These are phyloP conservation scores for Westerdykella aurantiaca DNA, from an alignment of 2,329 filamentous ascomycete genomes.

Conservation along the genomic window DNA sequence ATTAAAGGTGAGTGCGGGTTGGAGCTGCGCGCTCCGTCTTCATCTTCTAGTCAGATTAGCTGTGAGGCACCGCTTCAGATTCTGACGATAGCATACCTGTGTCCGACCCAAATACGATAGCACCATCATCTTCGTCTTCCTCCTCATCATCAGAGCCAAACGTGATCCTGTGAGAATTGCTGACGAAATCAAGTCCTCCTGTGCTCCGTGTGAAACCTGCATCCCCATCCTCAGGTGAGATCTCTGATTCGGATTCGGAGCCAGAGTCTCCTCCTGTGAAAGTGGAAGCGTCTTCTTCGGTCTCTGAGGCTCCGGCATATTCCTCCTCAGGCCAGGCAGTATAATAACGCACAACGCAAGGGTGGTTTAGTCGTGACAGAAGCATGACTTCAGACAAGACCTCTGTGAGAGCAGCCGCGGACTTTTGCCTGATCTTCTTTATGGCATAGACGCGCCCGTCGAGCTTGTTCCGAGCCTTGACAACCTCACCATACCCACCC, in stretches of 20 bases:
- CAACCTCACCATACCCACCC: conserved; percentile 92
- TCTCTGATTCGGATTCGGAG: conserved; percentile 15
- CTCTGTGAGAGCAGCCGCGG: conserved; percentile 68
- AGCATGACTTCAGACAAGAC: conserved; percentile 80
- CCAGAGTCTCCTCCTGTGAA: conserved; percentile 25
- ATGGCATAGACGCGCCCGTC: conserved; percentile 93
- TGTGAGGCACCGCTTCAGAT: conserved; percentile 34
- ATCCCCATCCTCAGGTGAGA: conserved; percentile 19
- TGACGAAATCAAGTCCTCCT: conserved; percentile 82
- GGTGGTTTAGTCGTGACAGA: conserved; percentile 88
- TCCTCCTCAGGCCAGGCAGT: conserved; percentile 87
- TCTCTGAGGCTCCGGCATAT: conserved; percentile 39
- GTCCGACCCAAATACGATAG: conserved; percentile 35
- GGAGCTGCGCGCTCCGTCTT: conserved; percentile 36
- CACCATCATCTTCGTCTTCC: conserved; percentile 31
- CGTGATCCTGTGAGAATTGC: conserved; percentile 72
- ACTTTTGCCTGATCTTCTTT: conserved; percentile 88
- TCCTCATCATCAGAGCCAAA: conserved; percentile 61
- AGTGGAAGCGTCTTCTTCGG: conserved; percentile 27
- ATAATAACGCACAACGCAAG: conserved; percentile 82
- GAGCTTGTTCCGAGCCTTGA: conserved; percentile 89
- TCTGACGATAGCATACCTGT: conserved; percentile 27
- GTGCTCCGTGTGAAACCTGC: conserved; percentile 66
- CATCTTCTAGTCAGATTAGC: conserved; percentile 39
- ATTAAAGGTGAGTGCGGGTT: conserved; percentile 32